Evolutionary conservation across 2,329 filamentous ascomycete genomes (phyloP), one percentile per base, ranked within the genome.

Genomic region (Trichoderma atroviride): DNA sequence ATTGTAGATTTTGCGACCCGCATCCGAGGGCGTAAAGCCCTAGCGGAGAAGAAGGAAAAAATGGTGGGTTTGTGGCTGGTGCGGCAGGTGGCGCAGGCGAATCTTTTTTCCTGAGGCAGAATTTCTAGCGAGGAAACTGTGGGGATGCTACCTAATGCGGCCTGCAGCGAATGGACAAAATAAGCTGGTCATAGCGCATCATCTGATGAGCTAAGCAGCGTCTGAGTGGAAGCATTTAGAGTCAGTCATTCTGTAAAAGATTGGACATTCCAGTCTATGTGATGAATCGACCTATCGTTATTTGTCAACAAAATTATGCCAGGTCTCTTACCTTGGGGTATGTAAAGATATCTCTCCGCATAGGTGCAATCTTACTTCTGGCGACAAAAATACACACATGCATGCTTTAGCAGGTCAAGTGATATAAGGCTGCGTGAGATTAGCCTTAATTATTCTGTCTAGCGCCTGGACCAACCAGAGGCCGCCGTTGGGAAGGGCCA

Each of bases 11-110:
- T 80, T 80, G 76, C 76, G 74, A 73, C 74, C 74, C 73, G 75
- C 73, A 73, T 70, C 70, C 72, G 73, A 80, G 79, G 78, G 78
- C 75, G 79, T 77, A 74, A 79, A 81, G 76, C 78, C 79, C 79
- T 79, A 80, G 71, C 74, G 72, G 57, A 68, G 47, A 43, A 70
- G 58, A 1, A 2, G 5, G 9, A 24, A 69, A 63, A 52, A 57
- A 72, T 74, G 74, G 72, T 71, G 65, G 50, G 53, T 69, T 60
- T 70, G 63, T 66, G 47, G 61, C 43, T 55, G 63, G 27, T 68
- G 63, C 55, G 11, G 50, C 19, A 11, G 63, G 53, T 67, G 69
- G 69, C 69, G 69, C 66, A 16, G 65, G 6, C 14, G 3, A 11
- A 3, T 33, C 0, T 62, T 69, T 16, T 4, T 69, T 70, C 73